Percentiles rank a stretch among this genome's conserved stretches.
These are phyloP conservation scores for Uronychia binucleata DNA, from an alignment of 73 alveolate genomes.

Conservation along the genomic window DNA sequence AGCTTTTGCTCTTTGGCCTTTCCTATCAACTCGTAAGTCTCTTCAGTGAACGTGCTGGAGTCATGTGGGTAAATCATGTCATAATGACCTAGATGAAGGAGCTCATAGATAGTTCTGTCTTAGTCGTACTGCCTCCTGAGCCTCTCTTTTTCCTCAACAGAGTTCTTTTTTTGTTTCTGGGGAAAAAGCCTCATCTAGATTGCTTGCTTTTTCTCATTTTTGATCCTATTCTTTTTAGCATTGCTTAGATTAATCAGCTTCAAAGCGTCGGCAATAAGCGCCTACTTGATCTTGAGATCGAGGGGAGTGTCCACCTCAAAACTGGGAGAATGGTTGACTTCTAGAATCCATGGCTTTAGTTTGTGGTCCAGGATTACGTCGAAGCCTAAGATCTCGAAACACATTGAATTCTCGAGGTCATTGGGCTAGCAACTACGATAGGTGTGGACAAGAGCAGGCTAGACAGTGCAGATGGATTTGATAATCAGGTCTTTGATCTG, in stretches of 20 bases:
- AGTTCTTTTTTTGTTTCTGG: neutral
- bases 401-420: constrained; percentile 47
- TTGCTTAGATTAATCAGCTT: constrained; percentile 36
- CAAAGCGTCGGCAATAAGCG: constrained; percentile 59
- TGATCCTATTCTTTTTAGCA: constrained; percentile 16
- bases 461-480: constrained; percentile 53
- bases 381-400: constrained; percentile 70
- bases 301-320: constrained; percentile 68
- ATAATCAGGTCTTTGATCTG: constrained; percentile 47
- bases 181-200: neutral
- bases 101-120: neutral
- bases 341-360: constrained; percentile 62
- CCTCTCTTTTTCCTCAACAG: neutral
- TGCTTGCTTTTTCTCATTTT: neutral
- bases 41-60: neutral
- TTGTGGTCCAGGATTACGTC: constrained; percentile 60
- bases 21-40: too few species aligned
- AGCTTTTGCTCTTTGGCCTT: neutral
- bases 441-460: constrained; percentile 59
- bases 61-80: neutral
- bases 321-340: constrained; percentile 76
- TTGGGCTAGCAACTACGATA: constrained; percentile 60
- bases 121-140: neutral
- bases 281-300: constrained; percentile 55
- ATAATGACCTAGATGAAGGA: neutral